Base-by-base conservation (phyloP, 2,329 filamentous ascomycete genomes). In the Alternaria consortialis region DNA sequence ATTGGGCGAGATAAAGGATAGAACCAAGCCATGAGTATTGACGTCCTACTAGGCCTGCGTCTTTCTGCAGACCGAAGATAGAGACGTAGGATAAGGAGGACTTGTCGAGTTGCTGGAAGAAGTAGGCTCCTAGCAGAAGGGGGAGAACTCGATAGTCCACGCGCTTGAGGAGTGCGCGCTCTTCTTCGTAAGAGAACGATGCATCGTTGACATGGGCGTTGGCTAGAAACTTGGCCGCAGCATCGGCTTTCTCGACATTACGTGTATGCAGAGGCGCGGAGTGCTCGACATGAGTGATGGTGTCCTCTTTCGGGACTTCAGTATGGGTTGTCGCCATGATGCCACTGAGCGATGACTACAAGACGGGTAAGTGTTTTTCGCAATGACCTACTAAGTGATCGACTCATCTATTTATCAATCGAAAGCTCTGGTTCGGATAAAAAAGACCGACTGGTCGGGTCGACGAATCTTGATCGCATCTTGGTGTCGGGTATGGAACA, bases 11-110 rank as follows among this genome's bases (percentile, higher is more conserved):
- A 67, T 86, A 89, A 13, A 89, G 78, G 53, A 89, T 84, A 2
- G 85, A 88, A 0, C 86, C 85, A 0, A 89, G 83, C 86, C 86
- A 89, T 2, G 86, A 88, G 72, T 83, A 80, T 56, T 86, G 77
- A 32, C 80, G 73, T 17, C 80, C 83, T n/a, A 79, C 74, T 7
- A 86, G 78, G 32, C 83, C 67, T 0, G 83, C 82, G 60, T 85
- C 83, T 34, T 81, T 75, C 23, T 79, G 75, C 34, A 86, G 73
- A 3, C 83, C 84, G 62, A 84, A 85, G 64, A 85, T 82, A 58
- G 81, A 82, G 9, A 83, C 81, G 55, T 83, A 84, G 23, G 77
- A 79, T 0, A 76, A 56, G 3, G 58, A 65, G 23, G 59, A 70
- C 70, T 86, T 86, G 73, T 86, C 84, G 9, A 86, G 81, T 62